These are phyloP conservation scores for Starmerella floris DNA, from an alignment of 805 yeast species.

Conservation along the genomic window DNA sequence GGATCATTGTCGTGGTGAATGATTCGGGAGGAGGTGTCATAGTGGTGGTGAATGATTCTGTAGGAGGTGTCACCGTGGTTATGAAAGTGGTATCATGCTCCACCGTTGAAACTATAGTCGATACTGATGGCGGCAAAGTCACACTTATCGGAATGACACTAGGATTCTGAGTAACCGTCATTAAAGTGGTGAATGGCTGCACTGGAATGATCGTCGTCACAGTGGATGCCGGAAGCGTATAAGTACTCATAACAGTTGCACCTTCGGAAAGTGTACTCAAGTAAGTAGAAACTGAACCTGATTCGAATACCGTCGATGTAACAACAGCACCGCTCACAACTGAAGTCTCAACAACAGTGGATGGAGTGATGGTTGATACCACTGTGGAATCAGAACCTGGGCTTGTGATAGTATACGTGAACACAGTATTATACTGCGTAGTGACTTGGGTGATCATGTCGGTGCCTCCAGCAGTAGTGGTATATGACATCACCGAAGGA, in stretches of 20 bases:
- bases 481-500: background rate
- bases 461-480: conserved; percentile 7
- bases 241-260: conserved; percentile 4
- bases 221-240: conserved; percentile 2
- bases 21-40: background rate
- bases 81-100: background rate
- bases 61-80: background rate
- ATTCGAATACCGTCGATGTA: conserved; percentile 10
- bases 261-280: conserved; percentile 6
- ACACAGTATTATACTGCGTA: conserved; percentile 5
- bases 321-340: conserved; percentile 5
- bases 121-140: conserved; percentile 8
- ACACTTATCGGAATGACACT: conserved; percentile 11
- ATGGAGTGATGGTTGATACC: conserved; percentile 4
- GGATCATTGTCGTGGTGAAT: background rate
- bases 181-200: conserved; percentile 5
- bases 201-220: conserved; percentile 1
- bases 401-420: conserved; percentile 4
- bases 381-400: conserved; percentile 3
- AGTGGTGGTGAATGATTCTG: background rate
- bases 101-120: conserved; percentile 1
- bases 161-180: conserved; percentile 10
- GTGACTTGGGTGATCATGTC: conserved; percentile 1
- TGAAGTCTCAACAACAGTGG: conserved; percentile 8
- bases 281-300: conserved; percentile 6